Base-by-base conservation (phyloP, 805 yeast genomes). In the Starmerella khaoyaiensis region DNA sequence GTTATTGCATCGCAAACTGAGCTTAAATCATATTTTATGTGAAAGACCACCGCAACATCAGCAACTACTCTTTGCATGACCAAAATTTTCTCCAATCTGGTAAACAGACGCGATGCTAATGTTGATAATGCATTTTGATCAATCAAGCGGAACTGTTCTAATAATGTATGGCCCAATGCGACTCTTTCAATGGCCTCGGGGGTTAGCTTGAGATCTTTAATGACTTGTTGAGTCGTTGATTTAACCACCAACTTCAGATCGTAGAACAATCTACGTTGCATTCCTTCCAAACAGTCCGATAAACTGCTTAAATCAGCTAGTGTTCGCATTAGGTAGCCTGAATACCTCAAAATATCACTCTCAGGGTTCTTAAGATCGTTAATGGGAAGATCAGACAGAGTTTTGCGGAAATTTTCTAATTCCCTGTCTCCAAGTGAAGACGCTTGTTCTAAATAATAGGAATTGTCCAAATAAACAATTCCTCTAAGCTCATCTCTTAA, bases 401-500 rank as follows among this genome's bases (percentile, higher is more conserved):
- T 20, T 18, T 21, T 30, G 12, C 42, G 33, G 31, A 51, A 48
- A n/a, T n/a, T n/a, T n/a, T n/a, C n/a, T n/a, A n/a, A n/a, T n/a
- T n/a, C n/a, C n/a, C n/a, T n/a, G n/a, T n/a, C n/a, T n/a, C n/a
- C n/a, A n/a, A n/a, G n/a, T n/a, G n/a, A n/a, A n/a, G n/a, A n/a
- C n/a, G n/a, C n/a, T n/a, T n/a, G n/a, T 3, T 32, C 37, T 7
- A 17, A 24, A 35, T 27, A 45, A 23, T 45, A 44, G 11, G 29
- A 14, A 23, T 34, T 30, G 18, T 26, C 43, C 28, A 78, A 61
- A 49, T 76, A 81, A n/a, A 80, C 61, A 39, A 80, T 76, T 32
- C 66, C 68, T 41, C 72, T 75, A 28, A 83, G 59, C 50, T 84
- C 94, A 44, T 80, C 93, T n/a, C 80, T 62, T 15, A 86, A 62